Evolutionary conservation across 192 early-diverging fungal genomes (phyloP).

Genomic region (Rhizophagus prolifer): DNA sequence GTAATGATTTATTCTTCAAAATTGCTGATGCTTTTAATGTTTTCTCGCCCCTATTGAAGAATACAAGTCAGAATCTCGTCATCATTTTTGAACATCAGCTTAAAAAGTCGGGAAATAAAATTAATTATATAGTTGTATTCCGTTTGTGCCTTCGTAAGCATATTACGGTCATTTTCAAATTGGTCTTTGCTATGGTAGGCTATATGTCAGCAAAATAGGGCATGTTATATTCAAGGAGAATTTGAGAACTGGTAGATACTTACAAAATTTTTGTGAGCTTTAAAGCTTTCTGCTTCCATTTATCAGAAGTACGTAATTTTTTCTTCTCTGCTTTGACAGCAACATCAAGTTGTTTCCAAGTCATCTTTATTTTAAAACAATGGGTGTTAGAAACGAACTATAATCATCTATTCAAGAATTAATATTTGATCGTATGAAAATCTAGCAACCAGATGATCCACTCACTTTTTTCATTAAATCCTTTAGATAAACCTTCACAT

Average conservation of each 20-base stretch:
- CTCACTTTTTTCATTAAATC: neutral
- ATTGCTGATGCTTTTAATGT: neutral
- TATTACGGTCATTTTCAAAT: neutral
- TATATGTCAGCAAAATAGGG: neutral
- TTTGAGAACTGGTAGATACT: neutral
- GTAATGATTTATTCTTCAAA: neutral
- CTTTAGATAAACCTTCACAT: neutral
- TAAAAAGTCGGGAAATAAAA: neutral
- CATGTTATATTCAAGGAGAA: neutral
- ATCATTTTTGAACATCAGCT: neutral
- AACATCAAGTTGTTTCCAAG: neutral
- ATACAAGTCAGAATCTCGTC: neutral
- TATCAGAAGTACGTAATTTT: neutral
- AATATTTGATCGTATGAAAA: too few species aligned
- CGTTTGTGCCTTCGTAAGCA: neutral
- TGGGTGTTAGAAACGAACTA: neutral
- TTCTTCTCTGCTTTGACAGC: neutral
- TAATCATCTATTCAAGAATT: too few species aligned
- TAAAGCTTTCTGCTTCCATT: neutral
- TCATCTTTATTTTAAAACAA: conserved; percentile 9
- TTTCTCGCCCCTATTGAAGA: neutral
- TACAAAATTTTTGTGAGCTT: neutral
- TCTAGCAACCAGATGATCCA: neutral
- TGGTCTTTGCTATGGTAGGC: neutral
- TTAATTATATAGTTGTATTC: conserved; percentile 1